Conservation (phyloP, 352 stramenopile species). For the Phytophthora sp. region DNA sequence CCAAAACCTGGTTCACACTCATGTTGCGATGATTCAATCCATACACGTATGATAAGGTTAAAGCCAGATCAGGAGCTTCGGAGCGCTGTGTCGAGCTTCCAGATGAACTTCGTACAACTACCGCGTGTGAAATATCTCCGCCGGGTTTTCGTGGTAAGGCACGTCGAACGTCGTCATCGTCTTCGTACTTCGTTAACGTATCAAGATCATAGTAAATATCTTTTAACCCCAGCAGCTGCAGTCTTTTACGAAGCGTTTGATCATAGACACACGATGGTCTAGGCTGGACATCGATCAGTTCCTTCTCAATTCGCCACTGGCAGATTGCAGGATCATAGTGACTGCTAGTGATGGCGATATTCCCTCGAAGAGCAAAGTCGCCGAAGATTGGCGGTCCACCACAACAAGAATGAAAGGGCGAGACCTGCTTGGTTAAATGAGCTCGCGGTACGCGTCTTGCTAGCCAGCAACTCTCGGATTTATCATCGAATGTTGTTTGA, state of each 20-base stretch:
- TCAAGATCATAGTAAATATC: constrained; percentile 50
- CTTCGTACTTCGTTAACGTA: no score
- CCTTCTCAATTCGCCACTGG: constrained; percentile 71
- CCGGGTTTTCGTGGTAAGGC: constrained; percentile 13
- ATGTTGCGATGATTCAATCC: constrained; percentile 55
- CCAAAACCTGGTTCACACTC: constrained; percentile 55
- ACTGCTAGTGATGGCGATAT: constrained; percentile 55
- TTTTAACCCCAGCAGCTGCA: constrained; percentile 39
- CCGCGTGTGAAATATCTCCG: constrained; percentile 3
- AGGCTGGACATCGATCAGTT: constrained; percentile 53
- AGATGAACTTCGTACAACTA: constrained; percentile 5
- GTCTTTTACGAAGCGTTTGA: constrained; percentile 21
- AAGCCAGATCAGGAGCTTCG: constrained; percentile 65
- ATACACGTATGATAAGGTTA: constrained; percentile 51
- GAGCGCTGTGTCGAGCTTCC: constrained; percentile 27
- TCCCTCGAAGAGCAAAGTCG: constrained; percentile 71
- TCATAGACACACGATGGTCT: constrained; percentile 35
- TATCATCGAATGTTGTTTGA: not conserved
- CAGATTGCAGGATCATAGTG: constrained; percentile 58
- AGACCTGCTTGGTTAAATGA: constrained; percentile 26
- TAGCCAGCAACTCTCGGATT: constrained; percentile 27
- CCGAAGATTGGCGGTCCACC: constrained; percentile 13
- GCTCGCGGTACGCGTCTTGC: constrained; percentile 27
- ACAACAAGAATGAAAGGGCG: not conserved
- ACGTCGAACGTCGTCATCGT: constrained; percentile 14